phyloP scores from a whole-genome alignment of 495 filamentous ascomycete genomes.

The Trichoderma asperelloides region DNA sequence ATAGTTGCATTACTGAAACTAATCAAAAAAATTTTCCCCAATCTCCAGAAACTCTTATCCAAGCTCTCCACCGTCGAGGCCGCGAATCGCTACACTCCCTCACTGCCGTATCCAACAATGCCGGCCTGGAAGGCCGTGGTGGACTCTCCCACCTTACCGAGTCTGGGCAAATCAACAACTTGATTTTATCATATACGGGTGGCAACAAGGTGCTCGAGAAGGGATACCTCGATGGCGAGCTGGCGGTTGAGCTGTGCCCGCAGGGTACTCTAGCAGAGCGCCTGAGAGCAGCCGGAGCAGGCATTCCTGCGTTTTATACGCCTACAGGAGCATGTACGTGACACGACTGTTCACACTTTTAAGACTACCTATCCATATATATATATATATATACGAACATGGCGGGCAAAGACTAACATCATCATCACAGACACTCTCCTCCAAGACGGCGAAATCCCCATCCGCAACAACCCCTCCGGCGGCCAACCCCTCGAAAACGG shows the following conservation, averaged over 20 bases:
- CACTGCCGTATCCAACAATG: constrained; percentile 60
- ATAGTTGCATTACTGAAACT: not conserved
- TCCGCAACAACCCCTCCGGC: constrained; percentile 41
- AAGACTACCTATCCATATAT: too few species aligned
- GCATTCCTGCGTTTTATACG: constrained; percentile 59
- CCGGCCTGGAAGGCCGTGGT: constrained; percentile 46
- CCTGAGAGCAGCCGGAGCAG: constrained; percentile 53
- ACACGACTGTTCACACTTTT: not conserved
- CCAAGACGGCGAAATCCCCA: constrained; percentile 52
- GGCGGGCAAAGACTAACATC: not conserved
- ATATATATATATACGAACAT: too few species aligned
- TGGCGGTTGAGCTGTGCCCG: constrained; percentile 56
- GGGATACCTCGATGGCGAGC: constrained; percentile 51
- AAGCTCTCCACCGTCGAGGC: constrained; percentile 38
- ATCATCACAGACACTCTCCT: constrained; percentile 41
- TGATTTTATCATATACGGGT: constrained; percentile 53
- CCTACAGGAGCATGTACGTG: constrained; percentile 48
- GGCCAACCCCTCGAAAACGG: constrained; percentile 42
- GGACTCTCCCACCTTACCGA: constrained; percentile 45
- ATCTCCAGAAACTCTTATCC: constrained; percentile 38
- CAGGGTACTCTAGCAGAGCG: constrained; percentile 59
- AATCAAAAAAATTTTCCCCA: not conserved
- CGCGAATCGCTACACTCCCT: constrained; percentile 38
- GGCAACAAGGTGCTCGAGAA: constrained; percentile 57
- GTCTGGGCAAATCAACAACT: constrained; percentile 46